phyloP scores from a whole-genome alignment of 495 filamentous ascomycete species.

The Hypoxylon perforatum region DNA sequence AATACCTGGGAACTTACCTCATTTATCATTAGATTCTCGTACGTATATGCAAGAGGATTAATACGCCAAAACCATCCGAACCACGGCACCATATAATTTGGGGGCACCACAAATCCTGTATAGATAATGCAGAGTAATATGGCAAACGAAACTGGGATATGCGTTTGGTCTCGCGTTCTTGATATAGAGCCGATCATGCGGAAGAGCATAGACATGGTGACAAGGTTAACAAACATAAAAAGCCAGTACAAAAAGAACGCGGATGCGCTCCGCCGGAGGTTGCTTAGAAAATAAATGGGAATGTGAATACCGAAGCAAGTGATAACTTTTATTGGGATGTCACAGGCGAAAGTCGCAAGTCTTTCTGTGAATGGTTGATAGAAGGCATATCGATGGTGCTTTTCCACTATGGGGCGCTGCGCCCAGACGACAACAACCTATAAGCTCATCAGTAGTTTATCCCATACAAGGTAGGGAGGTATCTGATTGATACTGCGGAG shows the following conservation, averaged over 20 bases:
- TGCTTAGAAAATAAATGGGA: slow-evolving; percentile 69
- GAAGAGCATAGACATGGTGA: slow-evolving; percentile 71
- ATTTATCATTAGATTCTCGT: slow-evolving; percentile 74
- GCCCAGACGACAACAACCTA: slow-evolving; percentile 68
- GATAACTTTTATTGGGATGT: slow-evolving; percentile 64
- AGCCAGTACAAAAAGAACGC: slow-evolving; percentile 73
- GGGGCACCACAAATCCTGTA: slow-evolving; percentile 79
- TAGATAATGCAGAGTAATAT: slow-evolving; percentile 65
- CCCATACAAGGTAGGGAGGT: slow-evolving; percentile 62
- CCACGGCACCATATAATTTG: slow-evolving; percentile 78
- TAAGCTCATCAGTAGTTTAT: slow-evolving; percentile 14
- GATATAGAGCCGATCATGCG: slow-evolving; percentile 76
- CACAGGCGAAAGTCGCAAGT: slow-evolving; percentile 66
- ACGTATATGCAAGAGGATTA: slow-evolving; percentile 80
- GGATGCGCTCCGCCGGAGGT: slow-evolving; percentile 60
- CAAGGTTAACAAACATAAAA: slow-evolving; percentile 63
- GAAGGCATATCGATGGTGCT: slow-evolving; percentile 73
- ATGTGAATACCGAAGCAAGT: slow-evolving; percentile 62
- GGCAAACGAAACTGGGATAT: slow-evolving; percentile 70
- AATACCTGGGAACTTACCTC: slow-evolving; percentile 51
- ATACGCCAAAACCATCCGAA: slow-evolving; percentile 81
- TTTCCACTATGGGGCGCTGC: slow-evolving; percentile 72
- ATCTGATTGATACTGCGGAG: neutral
- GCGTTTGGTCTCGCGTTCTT: slow-evolving; percentile 74
- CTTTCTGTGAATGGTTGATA: slow-evolving; percentile 70